Percentiles rank a stretch among this genome's conserved stretches.
phyloP scores from a whole-genome alignment of 1,284 basidiomycete species.

The Lentinula novae-zelandiae region DNA sequence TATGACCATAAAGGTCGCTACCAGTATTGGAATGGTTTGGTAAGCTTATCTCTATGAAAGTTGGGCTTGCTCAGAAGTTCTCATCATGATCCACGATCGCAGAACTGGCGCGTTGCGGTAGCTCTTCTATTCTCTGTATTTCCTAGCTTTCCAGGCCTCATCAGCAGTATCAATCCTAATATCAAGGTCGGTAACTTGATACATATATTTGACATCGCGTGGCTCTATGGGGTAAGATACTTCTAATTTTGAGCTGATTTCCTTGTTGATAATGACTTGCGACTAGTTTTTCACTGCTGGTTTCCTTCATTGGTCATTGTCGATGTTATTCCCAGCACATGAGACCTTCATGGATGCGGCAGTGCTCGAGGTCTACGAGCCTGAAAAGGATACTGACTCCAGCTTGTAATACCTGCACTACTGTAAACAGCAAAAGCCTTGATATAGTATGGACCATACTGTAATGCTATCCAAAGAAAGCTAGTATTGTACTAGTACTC shows the following conservation, averaged over 20 bases:
- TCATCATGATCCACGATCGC: background rate
- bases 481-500: too few relatives aligned
- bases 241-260: background rate
- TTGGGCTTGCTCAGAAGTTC: background rate
- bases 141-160: constrained; percentile 66
- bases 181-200: constrained; percentile 50
- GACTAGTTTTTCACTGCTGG: constrained; percentile 29
- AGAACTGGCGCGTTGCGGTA: constrained; percentile 74
- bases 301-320: constrained; percentile 47
- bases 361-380: background rate
- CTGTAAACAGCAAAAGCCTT: background rate
- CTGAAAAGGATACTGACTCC: background rate
- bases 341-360: constrained; percentile 46
- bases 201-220: constrained; percentile 63
- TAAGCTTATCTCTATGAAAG: constrained; percentile 28
- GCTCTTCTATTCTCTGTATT: constrained; percentile 61
- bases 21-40: constrained; percentile 59
- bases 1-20: constrained; percentile 66
- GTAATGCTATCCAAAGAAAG: too few relatives aligned
- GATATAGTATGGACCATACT: too few relatives aligned
- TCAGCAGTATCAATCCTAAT: constrained; percentile 58
- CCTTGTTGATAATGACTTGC: background rate
- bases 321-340: constrained; percentile 50
- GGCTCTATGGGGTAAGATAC: constrained; percentile 58
- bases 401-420: background rate